Base-by-base conservation (phyloP, 2,329 filamentous ascomycete genomes). In the Penicillium sp. region DNA sequence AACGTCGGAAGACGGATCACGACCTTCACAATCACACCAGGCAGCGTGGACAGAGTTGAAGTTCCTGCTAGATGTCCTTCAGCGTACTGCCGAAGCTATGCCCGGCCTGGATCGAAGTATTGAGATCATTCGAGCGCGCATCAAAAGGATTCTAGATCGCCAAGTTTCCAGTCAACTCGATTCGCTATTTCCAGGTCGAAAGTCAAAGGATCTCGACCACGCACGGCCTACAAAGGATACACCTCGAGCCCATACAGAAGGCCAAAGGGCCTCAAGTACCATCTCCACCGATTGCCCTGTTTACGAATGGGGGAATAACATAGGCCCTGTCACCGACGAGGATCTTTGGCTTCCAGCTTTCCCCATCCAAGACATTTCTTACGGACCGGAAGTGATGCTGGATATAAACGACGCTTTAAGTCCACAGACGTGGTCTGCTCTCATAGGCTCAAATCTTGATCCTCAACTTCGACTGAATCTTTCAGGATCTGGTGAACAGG, bases 391-490 rank as follows among this genome's bases (percentile, higher is more conserved):
- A 15, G 54, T 49, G 30, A 53, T 58, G n/a, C 53, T 63, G 24
- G 61, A 65, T 34, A 32, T 55, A 13, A n/a, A 27, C 12, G 32
- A 45, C 13, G 21, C 20, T 8, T 30, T 51, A 17, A 51, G 32
- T 27, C 49, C 43, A 17, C 51, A 64, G 29, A 52, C 60, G n/a
- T 36, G 59, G 30, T 59, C 56, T 20, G 51, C 56, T 3, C 47
- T 64, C n/a, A 45, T 65, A 39, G 58, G 58, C 3, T 62, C 56
- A 23, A 64, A 58, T 41, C 50, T 65, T 12, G 58, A 65, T 49
- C 61, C 62, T 12, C 61, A 65, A 12, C 9, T 47, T 20, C 44
- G 27, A 15, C 21, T 47, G 9, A 39, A 37, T 47, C 7, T 37
- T 39, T 20, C 44, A 32, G 20, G 23, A 32, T 10, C 40, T 23